Percentiles rank a stretch among this genome's conserved stretches.
phyloP scores from a whole-genome alignment of 73 alveolate species.

The Strombidium stylifer region DNA sequence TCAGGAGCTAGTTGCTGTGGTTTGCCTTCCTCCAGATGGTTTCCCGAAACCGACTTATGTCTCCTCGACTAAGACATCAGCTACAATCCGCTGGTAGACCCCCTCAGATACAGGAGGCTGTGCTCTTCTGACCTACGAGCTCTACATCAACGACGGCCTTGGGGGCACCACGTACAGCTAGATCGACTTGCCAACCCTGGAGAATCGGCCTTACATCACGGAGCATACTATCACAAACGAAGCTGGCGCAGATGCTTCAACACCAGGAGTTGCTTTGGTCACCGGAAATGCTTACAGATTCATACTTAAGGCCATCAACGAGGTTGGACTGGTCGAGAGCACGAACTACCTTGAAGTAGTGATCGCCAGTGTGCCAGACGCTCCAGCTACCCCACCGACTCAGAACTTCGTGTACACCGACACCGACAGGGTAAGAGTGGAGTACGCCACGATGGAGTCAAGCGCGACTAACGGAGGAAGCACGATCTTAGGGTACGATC shows the following conservation, averaged over 20 bases:
- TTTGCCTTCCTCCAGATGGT: constrained; percentile 40
- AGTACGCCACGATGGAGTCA: neutral
- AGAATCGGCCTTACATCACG: constrained; percentile 26
- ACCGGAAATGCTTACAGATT: constrained; percentile 18
- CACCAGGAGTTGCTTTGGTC: no score
- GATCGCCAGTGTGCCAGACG: constrained; percentile 63
- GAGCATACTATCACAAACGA: constrained; percentile 4
- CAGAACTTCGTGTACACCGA: constrained; percentile 33
- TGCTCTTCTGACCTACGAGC: constrained; percentile 47
- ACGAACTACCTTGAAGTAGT: neutral
- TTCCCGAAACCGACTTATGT: constrained; percentile 16
- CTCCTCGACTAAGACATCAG: constrained; percentile 15
- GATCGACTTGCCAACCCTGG: constrained; percentile 9
- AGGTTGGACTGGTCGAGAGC: constrained; percentile 15
- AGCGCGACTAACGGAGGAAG: constrained; percentile 38
- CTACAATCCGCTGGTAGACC: constrained; percentile 57
- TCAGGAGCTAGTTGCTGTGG: constrained; percentile 16
- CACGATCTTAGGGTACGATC: constrained; percentile 41
- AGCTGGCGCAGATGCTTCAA: no score
- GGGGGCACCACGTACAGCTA: constrained; percentile 3
- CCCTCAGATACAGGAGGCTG: constrained; percentile 81
- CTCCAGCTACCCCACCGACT: constrained; percentile 18
- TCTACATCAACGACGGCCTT: constrained; percentile 56
- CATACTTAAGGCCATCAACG: constrained; percentile 38
- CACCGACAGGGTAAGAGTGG: constrained; percentile 16